phyloP scores from a whole-genome alignment of 495 filamentous ascomycete genomes.

The Podospora tetraspora region DNA sequence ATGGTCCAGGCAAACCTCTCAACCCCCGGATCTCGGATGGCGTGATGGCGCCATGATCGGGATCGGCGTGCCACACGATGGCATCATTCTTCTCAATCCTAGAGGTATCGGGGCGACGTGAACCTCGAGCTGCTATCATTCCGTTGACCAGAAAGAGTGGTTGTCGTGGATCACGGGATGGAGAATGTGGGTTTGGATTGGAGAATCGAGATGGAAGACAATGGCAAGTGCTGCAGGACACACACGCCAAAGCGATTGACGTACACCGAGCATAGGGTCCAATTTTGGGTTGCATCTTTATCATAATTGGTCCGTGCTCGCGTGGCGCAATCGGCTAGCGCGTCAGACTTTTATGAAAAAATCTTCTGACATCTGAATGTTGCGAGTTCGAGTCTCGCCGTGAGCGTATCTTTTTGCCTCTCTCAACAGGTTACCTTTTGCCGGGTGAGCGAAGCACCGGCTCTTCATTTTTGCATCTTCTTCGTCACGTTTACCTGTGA shows the following conservation, averaged over 20 bases:
- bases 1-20: not conserved
- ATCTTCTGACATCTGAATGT: conserved; percentile 23
- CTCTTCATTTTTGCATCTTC: not conserved
- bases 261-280: not conserved
- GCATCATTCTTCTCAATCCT: not conserved
- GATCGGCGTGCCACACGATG: not conserved
- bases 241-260: too few relatives aligned
- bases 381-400: conserved; percentile 31
- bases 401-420: conserved; percentile 7
- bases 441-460: not conserved
- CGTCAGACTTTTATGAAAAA: conserved; percentile 26
- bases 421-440: not conserved
- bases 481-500: not conserved
- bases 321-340: conserved; percentile 29
- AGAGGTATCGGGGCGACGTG: not conserved
- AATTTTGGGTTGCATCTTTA: not conserved
- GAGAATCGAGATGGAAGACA: too few relatives aligned
- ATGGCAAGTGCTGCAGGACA: not conserved
- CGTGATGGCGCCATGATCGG: not conserved
- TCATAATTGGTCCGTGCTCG: conserved; percentile 7
- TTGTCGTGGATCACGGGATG: too few relatives aligned
- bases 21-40: not conserved
- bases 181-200: not conserved
- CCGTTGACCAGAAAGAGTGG: too few relatives aligned
- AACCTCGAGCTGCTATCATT: not conserved